Conservation (phyloP, 768 basidiomycete species). For the Suillus cothurnatus region DNA sequence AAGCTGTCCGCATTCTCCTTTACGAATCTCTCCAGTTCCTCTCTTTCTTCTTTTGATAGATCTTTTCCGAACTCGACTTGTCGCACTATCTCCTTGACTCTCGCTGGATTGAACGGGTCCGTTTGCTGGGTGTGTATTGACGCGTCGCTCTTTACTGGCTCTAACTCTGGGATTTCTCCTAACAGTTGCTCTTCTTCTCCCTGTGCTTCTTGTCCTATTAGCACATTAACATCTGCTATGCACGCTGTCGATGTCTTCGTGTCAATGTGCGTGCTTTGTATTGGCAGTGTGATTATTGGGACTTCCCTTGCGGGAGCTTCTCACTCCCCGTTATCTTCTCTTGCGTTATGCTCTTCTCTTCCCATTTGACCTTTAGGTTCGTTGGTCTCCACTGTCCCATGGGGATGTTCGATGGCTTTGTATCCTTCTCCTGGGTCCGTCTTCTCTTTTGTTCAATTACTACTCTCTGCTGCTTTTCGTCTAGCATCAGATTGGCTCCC, state of each 20-base stretch:
- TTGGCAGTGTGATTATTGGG: rapidly evolving
- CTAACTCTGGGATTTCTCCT: background rate
- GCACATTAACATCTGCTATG: too few relatives aligned
- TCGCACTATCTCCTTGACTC: conserved; percentile 22
- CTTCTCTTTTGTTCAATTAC: too few relatives aligned
- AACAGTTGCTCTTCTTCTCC: background rate
- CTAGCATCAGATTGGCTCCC: background rate
- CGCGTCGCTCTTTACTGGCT: background rate
- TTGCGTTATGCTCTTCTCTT: background rate
- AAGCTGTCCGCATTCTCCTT: conserved; percentile 39
- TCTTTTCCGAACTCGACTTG: conserved; percentile 33
- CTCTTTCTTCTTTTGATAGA: conserved; percentile 22
- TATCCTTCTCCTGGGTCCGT: too few relatives aligned
- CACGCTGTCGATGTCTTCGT: background rate
- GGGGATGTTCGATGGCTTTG: background rate
- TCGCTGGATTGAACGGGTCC: conserved; percentile 9
- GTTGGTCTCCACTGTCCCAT: background rate
- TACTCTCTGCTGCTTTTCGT: background rate
- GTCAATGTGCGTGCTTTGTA: background rate
- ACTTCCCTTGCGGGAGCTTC: background rate
- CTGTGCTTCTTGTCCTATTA: too few relatives aligned
- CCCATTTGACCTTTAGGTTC: too few relatives aligned
- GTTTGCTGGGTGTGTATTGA: background rate
- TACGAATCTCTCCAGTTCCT: conserved; percentile 26
- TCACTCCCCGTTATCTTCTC: background rate